These are phyloP conservation scores for Tuber calosporum DNA, from an alignment of 495 filamentous ascomycete genomes.

Conservation along the genomic window DNA sequence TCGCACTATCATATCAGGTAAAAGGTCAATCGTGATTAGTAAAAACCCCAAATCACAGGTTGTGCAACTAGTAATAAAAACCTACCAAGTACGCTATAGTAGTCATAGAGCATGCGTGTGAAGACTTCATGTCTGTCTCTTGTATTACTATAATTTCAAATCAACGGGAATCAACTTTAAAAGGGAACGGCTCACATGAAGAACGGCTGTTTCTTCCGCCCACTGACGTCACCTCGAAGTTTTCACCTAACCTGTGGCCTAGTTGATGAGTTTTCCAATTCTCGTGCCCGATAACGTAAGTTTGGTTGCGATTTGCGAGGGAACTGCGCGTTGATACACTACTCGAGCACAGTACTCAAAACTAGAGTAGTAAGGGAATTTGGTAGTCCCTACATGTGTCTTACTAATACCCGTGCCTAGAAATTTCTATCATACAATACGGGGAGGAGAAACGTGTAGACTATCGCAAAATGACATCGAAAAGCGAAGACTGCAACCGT, in stretches of 20 bases:
- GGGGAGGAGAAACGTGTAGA: background rate
- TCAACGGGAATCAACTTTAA: background rate
- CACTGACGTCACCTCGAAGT: background rate
- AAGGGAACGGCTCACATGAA: background rate
- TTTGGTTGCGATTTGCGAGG: background rate
- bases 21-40: too few relatives aligned
- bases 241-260: background rate
- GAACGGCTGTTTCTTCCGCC: background rate
- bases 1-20: too few relatives aligned
- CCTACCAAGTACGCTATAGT: too few relatives aligned
- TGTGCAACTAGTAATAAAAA: too few relatives aligned
- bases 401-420: background rate
- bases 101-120: too few relatives aligned
- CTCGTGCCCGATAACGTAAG: background rate
- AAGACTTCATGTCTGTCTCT: too few relatives aligned
- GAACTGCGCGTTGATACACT: too few relatives aligned
- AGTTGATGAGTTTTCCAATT: background rate
- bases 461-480: background rate
- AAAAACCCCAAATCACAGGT: too few relatives aligned
- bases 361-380: background rate
- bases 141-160: background rate
- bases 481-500: background rate
- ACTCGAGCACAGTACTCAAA: background rate
- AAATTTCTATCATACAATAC: background rate
- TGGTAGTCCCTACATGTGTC: background rate